A percentile compares a stretch with the other conserved stretches of the same genome.
phyloP scores from a whole-genome alignment of 202 grass and related monocot species.

The Setaria viridis region DNA sequence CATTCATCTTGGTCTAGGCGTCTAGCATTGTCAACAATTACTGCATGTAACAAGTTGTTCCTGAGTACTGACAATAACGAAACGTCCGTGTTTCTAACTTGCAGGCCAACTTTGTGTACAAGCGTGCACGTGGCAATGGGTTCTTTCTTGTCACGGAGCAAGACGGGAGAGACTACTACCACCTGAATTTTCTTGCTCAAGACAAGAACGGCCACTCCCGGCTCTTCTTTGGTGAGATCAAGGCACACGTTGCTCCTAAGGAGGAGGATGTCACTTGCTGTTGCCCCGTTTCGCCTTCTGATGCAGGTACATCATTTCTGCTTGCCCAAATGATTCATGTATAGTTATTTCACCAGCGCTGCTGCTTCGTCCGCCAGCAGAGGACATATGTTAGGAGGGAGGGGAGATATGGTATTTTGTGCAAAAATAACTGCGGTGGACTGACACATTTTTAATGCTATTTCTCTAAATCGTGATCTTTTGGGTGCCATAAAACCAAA shows the following conservation, averaged over 20 bases:
- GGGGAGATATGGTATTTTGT: no score
- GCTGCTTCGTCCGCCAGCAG: no score
- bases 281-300: neutral
- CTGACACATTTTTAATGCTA: no score
- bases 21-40: no score
- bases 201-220: neutral
- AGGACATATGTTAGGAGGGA: no score
- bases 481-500: no score
- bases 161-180: neutral
- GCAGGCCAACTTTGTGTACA: neutral
- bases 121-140: neutral
- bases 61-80: no score
- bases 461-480: no score
- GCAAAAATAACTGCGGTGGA: no score
- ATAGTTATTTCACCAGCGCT: no score
- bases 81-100: neutral
- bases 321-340: neutral
- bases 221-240: neutral
- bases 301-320: neutral
- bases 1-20: no score
- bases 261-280: slow-evolving; percentile 1
- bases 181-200: neutral
- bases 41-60: no score
- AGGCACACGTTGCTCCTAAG: neutral
- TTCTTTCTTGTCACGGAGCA: neutral